phyloP scores from a whole-genome alignment of 129 eudicot species.

The Chrysanthemum lavandulifolium region DNA sequence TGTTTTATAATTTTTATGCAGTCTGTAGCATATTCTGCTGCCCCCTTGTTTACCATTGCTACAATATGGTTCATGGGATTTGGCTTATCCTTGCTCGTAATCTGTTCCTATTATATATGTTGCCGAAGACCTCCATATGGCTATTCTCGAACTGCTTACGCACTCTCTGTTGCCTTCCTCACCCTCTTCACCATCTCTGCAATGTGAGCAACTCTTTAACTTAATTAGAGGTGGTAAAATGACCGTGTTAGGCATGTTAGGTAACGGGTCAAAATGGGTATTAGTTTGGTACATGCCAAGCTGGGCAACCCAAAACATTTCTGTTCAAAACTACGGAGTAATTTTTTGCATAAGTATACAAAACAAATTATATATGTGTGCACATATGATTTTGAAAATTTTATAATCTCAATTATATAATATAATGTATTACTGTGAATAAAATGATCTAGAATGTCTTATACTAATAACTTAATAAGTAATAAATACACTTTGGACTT shows the following conservation, averaged over 20 bases:
- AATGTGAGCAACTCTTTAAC: conserved; percentile 37
- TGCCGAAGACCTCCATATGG: conserved; percentile 45
- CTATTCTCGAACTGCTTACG: conserved; percentile 57
- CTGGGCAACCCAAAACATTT: not conserved
- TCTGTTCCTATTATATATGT: conserved; percentile 52
- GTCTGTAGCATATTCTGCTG: conserved; percentile 74
- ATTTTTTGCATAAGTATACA: not conserved
- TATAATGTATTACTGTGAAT: not conserved
- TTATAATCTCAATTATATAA: no score
- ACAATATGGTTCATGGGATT: conserved; percentile 66
- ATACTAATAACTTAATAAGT: not conserved
- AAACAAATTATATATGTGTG: not conserved
- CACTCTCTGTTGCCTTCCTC: conserved; percentile 59
- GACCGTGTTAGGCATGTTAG: not conserved
- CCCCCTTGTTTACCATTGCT: conserved; percentile 61
- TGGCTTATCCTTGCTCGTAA: conserved; percentile 60
- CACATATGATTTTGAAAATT: not conserved
- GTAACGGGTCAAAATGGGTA: not conserved
- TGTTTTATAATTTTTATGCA: conserved; percentile 33
- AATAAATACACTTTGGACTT: not conserved
- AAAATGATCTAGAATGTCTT: not conserved
- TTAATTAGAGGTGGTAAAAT: not conserved
- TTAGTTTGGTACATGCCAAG: not conserved
- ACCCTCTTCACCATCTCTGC: conserved; percentile 62
- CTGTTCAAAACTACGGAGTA: not conserved